Conservation (phyloP, 2,329 filamentous ascomycete species). For the Neopestalotiopsis sp. region DNA sequence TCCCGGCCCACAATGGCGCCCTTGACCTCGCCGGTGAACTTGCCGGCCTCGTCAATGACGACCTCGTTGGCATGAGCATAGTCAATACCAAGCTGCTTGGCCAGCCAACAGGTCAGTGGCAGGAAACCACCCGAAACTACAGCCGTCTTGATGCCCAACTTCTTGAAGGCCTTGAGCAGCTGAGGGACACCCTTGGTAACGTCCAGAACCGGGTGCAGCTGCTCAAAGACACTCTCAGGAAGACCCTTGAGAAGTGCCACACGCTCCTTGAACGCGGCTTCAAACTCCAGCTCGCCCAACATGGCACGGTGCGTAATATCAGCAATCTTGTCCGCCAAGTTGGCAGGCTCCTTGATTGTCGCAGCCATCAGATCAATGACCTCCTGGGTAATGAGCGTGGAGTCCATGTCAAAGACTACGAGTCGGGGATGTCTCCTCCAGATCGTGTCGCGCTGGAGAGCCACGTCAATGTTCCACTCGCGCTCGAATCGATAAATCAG, state of each 20-base stretch:
- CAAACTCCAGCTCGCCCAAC: conserved; percentile 94
- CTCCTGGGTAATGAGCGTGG: conserved; percentile 94
- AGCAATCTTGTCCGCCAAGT: conserved; percentile 81
- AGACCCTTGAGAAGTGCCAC: conserved; percentile 83
- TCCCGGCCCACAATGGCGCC: conserved; percentile 78
- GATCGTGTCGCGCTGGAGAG: conserved; percentile 74
- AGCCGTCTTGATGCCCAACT: conserved; percentile 83
- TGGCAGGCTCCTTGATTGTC: conserved; percentile 69
- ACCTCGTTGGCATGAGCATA: conserved; percentile 90
- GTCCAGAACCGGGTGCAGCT: conserved; percentile 75
- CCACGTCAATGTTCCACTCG: conserved; percentile 87
- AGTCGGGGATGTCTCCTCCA: conserved; percentile 82
- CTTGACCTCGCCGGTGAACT: conserved; percentile 73
- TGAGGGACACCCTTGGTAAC: conserved; percentile 82
- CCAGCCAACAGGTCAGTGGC: conserved; percentile 87
- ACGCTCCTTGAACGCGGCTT: conserved; percentile 79
- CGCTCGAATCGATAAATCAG: conserved; percentile 83
- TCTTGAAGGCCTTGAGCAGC: conserved; percentile 75
- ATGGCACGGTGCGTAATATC: conserved; percentile 93
- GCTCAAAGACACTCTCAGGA: conserved; percentile 77
- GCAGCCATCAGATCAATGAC: conserved; percentile 95
- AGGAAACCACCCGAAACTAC: conserved; percentile 93
- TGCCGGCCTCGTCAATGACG: conserved; percentile 61
- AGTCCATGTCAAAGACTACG: conserved; percentile 98
- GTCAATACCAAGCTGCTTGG: conserved; percentile 79